These are phyloP conservation scores for Vaccinium vitisidaea DNA, from an alignment of 148 eudicot species.

Conservation along the genomic window DNA sequence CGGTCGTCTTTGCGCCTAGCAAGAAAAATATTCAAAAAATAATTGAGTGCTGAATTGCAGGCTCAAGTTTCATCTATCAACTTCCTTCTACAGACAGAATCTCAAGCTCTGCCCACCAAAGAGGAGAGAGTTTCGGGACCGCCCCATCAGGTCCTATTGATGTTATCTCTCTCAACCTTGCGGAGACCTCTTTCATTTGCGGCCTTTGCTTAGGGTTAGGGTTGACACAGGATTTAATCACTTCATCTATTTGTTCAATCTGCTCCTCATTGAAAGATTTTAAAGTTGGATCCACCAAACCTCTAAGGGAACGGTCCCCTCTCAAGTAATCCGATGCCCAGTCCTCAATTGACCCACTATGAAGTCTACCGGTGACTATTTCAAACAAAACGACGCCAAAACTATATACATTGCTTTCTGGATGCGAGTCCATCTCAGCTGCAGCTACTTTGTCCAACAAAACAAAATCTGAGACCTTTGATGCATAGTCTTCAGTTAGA, in stretches of 20 bases:
- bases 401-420: slow-evolving; percentile 57
- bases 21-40: background rate
- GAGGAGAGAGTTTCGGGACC: slow-evolving; percentile 62
- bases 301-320: slow-evolving; percentile 41
- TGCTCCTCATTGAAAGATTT: slow-evolving; percentile 44
- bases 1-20: background rate
- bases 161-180: slow-evolving; percentile 67
- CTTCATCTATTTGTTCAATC: slow-evolving; percentile 51
- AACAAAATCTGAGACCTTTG: slow-evolving; percentile 76
- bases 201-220: slow-evolving; percentile 50
- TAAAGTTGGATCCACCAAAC: slow-evolving; percentile 71
- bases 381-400: slow-evolving; percentile 77
- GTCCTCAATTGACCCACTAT: slow-evolving; percentile 34
- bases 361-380: slow-evolving; percentile 68
- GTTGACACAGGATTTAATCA: slow-evolving; percentile 56
- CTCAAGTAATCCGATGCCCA: slow-evolving; percentile 64
- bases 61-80: slow-evolving; percentile 20
- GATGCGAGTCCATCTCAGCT: slow-evolving; percentile 33
- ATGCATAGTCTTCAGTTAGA: slow-evolving; percentile 85
- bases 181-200: slow-evolving; percentile 54
- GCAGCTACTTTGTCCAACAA: slow-evolving; percentile 49
- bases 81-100: slow-evolving; percentile 42
- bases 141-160: slow-evolving; percentile 58
- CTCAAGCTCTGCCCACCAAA: slow-evolving; percentile 92
- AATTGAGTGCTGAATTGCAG: background rate